Evolutionary conservation across 2,329 filamentous ascomycete genomes (phyloP).

Genomic region (Colletotrichum sp.): DNA sequence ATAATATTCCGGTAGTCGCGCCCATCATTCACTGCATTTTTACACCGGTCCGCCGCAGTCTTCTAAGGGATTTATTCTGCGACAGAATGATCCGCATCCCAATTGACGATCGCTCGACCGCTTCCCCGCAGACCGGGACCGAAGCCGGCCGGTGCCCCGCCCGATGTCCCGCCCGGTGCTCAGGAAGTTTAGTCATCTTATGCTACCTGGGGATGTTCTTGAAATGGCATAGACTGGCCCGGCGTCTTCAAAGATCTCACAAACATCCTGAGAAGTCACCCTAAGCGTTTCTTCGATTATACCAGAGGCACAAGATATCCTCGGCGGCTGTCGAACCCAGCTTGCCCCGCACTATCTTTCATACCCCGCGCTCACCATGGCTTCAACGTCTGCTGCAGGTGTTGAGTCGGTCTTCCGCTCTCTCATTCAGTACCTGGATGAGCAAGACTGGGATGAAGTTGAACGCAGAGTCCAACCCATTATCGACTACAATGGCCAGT

Average conservation of each 20-base stretch:
- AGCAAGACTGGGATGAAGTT: neutral
- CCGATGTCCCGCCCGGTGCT: neutral
- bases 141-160: neutral
- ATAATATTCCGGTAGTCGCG: neutral
- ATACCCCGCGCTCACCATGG: neutral
- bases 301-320: neutral
- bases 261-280: neutral
- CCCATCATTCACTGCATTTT: neutral
- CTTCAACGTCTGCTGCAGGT: neutral
- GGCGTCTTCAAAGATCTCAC: rapidly evolving
- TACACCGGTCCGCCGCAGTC: neutral
- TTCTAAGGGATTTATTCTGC: rapidly evolving
- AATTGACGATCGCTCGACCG: neutral
- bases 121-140: neutral
- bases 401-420: neutral
- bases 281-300: neutral
- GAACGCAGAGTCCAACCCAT: neutral
- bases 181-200: neutral
- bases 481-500: neutral
- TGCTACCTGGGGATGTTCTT: neutral
- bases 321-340: neutral
- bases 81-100: neutral
- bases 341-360: neutral
- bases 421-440: neutral
- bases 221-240: neutral